Evolutionary conservation across 73 alveolate genomes (phyloP), one percentile per base, ranked within the genome.

Genomic region (Stentor coeruleus): DNA sequence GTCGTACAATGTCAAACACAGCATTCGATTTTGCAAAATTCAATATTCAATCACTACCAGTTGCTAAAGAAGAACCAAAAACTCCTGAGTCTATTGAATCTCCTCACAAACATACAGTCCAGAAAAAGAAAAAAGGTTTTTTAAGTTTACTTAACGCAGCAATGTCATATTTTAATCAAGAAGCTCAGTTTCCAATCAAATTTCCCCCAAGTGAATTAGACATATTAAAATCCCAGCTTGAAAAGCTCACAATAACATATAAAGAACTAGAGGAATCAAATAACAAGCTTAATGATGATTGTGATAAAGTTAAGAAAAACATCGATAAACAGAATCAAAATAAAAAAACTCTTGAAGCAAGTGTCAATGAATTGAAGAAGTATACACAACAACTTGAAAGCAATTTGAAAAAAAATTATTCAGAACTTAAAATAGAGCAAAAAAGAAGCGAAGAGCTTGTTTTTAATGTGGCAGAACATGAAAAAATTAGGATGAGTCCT

Each of bases 1-100:
- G 73, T 57, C 73, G 73, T 20, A 57, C 73, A 20, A 20, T 57
- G 28, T 57, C 73, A 57, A 57, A 57, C 73, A 57, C 73, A 57
- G 73, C 73, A 57, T 31, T 20, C 15, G 73, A 57, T 20, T 57
- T 57, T 57, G 28, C 3, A 20, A n/a, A n/a, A 2, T 20, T 57
- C 28, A n/a, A 57, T 20, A 57, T 57, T 57, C 73, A 31, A 1
- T 31, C 73, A 57, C 73, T 57, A 20, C 73, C 28, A 57, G 28
- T 20, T 57, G 28, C 28, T 0, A 31, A 57, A 2, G 35, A 31
- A 57, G 73, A 57, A 31, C 73, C 73, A 1, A n/a, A 20, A 57
- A 57, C 73, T 31, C 73, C 73, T 20, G 73, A 57, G 1, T 57
- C 73, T 20, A 20, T 57, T 20, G 28, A 57, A 20, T 57, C 73